Evolutionary conservation across 176 grass and related monocot genomes (phyloP).

Genomic region (Musa schizocarpa): DNA sequence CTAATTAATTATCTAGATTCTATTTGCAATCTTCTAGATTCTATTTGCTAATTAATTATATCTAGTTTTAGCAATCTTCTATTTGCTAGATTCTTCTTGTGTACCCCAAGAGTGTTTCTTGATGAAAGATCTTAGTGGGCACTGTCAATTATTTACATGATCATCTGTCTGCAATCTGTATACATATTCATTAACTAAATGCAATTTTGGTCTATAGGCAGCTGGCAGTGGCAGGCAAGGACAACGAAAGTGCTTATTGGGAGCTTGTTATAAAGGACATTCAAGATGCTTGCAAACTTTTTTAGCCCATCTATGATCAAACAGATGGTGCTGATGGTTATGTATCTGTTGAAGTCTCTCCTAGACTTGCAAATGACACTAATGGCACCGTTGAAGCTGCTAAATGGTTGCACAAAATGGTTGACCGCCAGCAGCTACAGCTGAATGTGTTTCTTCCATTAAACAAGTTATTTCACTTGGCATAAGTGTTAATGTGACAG

Average conservation of each 20-base stretch:
- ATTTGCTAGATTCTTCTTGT: too few species aligned
- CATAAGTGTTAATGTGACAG: conserved; percentile 95
- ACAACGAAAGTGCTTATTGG: conserved; percentile 72
- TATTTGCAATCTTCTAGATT: too few species aligned
- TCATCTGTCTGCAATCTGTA: neutral
- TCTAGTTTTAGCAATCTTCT: too few species aligned
- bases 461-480: conserved; percentile 75
- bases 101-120: too few species aligned
- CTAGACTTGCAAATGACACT: conserved; percentile 44
- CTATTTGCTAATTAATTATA: too few species aligned
- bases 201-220: conserved; percentile 13
- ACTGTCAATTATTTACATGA: too few species aligned
- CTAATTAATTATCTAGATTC: too few species aligned
- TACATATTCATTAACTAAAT: conserved; percentile 14
- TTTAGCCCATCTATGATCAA: conserved; percentile 77
- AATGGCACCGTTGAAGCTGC: conserved; percentile 78
- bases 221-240: conserved; percentile 63
- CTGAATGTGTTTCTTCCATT: conserved; percentile 87
- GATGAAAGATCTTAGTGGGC: too few species aligned
- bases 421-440: conserved; percentile 69
- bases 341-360: conserved; percentile 25
- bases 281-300: conserved; percentile 89
- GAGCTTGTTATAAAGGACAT: conserved; percentile 98
- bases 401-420: conserved; percentile 87
- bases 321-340: conserved; percentile 82